Percentiles rank a stretch among this genome's conserved stretches.
These are phyloP conservation scores for Colletotrichum aenigma DNA, from an alignment of 2,329 filamentous ascomycete genomes.

Conservation along the genomic window DNA sequence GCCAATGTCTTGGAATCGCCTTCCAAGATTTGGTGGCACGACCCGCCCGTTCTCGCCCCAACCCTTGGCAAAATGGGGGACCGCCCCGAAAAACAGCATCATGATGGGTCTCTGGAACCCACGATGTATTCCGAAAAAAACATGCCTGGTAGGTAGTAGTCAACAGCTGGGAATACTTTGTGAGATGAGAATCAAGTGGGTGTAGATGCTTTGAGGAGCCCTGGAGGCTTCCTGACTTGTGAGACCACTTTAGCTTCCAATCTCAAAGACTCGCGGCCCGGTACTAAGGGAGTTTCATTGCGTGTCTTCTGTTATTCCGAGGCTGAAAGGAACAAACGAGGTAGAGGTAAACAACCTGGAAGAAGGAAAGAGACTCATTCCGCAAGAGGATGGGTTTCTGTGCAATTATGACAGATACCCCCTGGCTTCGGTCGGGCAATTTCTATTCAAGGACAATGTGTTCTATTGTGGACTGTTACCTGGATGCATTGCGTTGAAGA, in stretches of 20 bases:
- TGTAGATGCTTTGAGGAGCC: background rate
- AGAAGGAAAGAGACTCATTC: background rate
- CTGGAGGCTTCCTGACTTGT: background rate
- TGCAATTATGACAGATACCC: background rate
- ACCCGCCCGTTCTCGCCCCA: background rate
- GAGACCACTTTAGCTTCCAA: background rate
- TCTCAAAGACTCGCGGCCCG: background rate
- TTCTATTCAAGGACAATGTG: background rate
- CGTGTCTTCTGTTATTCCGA: accelerated
- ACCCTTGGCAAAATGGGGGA: background rate
- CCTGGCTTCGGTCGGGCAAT: background rate
- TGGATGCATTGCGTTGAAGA: background rate
- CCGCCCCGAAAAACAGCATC: background rate
- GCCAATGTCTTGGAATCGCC: background rate
- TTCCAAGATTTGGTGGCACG: background rate
- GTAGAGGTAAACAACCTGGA: background rate
- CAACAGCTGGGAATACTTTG: too few relatives aligned
- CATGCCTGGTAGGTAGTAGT: background rate
- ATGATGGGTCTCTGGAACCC: background rate
- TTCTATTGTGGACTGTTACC: background rate
- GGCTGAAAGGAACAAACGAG: background rate
- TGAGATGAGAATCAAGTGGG: accelerated
- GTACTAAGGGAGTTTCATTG: accelerated
- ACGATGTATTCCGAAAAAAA: background rate
- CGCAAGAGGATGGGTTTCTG: background rate